These are phyloP conservation scores for Boletus speciosus DNA, from an alignment of 768 basidiomycete species.

Conservation along the genomic window DNA sequence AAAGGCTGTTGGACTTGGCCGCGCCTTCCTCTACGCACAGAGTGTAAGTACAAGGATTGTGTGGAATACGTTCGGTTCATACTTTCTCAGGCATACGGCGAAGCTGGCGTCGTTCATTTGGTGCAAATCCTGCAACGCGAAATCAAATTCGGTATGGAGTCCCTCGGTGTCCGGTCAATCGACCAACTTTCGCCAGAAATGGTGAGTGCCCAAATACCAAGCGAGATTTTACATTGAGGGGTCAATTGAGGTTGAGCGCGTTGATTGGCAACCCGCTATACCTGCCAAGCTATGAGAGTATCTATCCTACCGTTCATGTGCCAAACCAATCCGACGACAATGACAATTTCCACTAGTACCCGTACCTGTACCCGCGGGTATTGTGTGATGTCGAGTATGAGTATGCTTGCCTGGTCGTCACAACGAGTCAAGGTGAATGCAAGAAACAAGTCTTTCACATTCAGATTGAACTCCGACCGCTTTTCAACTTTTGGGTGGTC, in stretches of 20 bases:
- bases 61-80: constrained; percentile 4
- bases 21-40: constrained; percentile 83
- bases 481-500: too few species aligned
- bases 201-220: constrained; percentile 39
- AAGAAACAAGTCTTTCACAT: too few species aligned
- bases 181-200: constrained; percentile 70
- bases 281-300: constrained; percentile 24
- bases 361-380: too few species aligned
- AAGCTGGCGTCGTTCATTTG: constrained; percentile 62
- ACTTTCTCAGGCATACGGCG: constrained; percentile 62
- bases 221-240: neutral
- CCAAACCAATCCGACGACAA: neutral
- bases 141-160: constrained; percentile 71
- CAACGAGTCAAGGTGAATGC: too few species aligned
- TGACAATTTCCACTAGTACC: too few species aligned
- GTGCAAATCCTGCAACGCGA: constrained; percentile 72
- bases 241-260: constrained; percentile 51
- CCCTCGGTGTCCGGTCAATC: constrained; percentile 66
- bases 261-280: constrained; percentile 57
- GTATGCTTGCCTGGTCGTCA: too few species aligned
- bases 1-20: constrained; percentile 79
- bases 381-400: too few species aligned
- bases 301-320: neutral
- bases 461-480: too few species aligned
- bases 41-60: constrained; percentile 47